A percentile compares a stretch with the other conserved stretches of the same genome.
These are phyloP conservation scores for Suillus spraguei DNA, from an alignment of 768 basidiomycete genomes.

Conservation along the genomic window DNA sequence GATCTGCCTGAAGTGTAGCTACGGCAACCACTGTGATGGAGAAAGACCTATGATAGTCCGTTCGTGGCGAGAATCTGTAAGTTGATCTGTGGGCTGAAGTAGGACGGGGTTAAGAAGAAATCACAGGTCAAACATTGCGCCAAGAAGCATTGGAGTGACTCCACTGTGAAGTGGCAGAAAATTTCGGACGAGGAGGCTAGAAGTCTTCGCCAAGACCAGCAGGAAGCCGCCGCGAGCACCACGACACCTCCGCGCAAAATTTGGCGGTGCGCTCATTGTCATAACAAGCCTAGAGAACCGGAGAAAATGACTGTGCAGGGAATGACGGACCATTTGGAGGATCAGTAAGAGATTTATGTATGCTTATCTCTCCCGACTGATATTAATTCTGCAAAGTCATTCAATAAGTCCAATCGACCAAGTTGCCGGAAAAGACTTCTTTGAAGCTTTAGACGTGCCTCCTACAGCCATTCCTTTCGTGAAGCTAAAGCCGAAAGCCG, in stretches of 20 bases:
- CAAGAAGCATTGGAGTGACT: neutral
- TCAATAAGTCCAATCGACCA: neutral
- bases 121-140: neutral
- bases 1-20: slow-evolving; percentile 11
- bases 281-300: neutral
- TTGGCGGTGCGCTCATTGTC: slow-evolving; percentile 3
- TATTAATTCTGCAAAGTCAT: neutral
- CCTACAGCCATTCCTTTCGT: neutral
- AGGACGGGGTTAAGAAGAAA: neutral
- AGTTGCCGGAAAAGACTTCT: neutral
- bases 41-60: slow-evolving; percentile 13
- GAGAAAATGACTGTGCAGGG: slow-evolving; percentile 3
- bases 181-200: slow-evolving; percentile 1
- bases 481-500: slow-evolving; percentile 2
- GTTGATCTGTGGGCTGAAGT: neutral
- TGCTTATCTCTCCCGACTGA: neutral
- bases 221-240: neutral
- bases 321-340: neutral
- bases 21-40: slow-evolving; percentile 12
- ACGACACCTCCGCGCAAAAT: neutral
- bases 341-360: neutral
- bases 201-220: neutral
- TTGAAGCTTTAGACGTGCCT: slow-evolving; percentile 2
- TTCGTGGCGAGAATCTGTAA: slow-evolving; percentile 12
- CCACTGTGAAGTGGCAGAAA: neutral